A percentile compares a stretch with the other conserved stretches of the same genome.
These are phyloP conservation scores for Serpula lacrymans DNA, from an alignment of 768 basidiomycete genomes.

Conservation along the genomic window DNA sequence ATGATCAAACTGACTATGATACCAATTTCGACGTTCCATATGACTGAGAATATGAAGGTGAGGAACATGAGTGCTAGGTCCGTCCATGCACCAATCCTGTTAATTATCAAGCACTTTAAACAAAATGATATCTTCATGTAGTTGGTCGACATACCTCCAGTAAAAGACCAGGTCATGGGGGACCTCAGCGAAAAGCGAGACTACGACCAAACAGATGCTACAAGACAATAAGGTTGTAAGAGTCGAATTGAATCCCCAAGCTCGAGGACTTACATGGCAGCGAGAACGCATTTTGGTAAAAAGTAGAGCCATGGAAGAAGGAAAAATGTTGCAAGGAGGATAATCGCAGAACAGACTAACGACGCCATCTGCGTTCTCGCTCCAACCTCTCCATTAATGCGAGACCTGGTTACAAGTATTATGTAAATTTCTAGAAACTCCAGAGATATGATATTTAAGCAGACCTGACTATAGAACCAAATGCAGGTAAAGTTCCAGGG, in stretches of 20 bases:
- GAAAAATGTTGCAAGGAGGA: constrained; percentile 86
- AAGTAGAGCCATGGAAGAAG: constrained; percentile 82
- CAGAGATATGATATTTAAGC: constrained; percentile 10
- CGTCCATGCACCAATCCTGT: constrained; percentile 87
- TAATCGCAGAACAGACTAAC: constrained; percentile 66
- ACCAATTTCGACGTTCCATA: constrained; percentile 92
- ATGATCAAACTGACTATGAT: constrained; percentile 86
- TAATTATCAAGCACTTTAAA: background rate
- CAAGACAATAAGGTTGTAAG: background rate
- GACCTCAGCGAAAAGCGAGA: constrained; percentile 76
- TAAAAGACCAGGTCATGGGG: constrained; percentile 87
- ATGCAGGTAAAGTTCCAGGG: constrained; percentile 88
- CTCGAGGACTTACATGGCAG: constrained; percentile 68
- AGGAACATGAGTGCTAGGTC: constrained; percentile 84
- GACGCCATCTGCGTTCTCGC: constrained; percentile 89
- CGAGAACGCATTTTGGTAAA: constrained; percentile 87
- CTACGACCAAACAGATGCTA: constrained; percentile 84
- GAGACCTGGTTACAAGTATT: constrained; percentile 41
- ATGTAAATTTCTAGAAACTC: background rate
- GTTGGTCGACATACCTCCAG: constrained; percentile 55
- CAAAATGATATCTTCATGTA: background rate
- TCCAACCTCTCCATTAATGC: constrained; percentile 90
- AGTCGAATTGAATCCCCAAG: no score
- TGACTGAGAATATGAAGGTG: constrained; percentile 83
- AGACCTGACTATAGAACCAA: constrained; percentile 88